Base-by-base conservation (phyloP, 2,329 filamentous ascomycete genomes). In the Hymenoscyphus salicellus region DNA sequence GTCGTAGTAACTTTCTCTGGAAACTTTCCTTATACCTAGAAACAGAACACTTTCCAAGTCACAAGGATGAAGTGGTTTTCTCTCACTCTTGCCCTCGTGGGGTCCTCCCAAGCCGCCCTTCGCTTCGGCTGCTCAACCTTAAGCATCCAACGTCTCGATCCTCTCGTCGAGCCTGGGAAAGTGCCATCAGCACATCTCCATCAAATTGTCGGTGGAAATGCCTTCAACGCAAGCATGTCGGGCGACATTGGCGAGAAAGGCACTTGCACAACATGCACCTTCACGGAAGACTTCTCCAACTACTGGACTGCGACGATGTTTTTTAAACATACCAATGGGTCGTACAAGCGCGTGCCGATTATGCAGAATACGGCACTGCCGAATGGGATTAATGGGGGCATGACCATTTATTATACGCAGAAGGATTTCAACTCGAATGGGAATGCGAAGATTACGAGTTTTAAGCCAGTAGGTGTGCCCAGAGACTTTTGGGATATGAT, bases 151-250 rank as follows among this genome's bases (percentile, higher is more conserved):
- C 63, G 65, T 17, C 36, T 67, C 58, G 65, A 67, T 60, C 65
- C 65, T 4, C 61, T 67, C 28, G 65, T 67, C n/a, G 58, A 67
- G n/a, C 65, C 65, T 20, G 65, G 65, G 8, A 55, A 46, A 17
- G 43, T 59, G 17, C 65, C 65, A 26, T 67, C 65, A 2, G 61
- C 60, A 28, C 65, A 67, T 52, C 52, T 67, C 43, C 65, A 67
- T 33, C 65, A 67, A 58, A 67, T 67, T 23, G 61, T 65, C 17
- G 65, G 65, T 6, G 65, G 65, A 55, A 77, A 79, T 68, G 75
- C 77, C 1, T 78, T 79, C 75, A 78, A 78, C 64, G 66, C 75
- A 2, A 75, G 75, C 32, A 79, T 79, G 78, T 71, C 69, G 1
- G 58, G 60, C 2, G 62, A 64, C 32, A 56, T 55, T 11, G 70